Conservation (phyloP, 2,329 filamentous ascomycete species). For the Didymella lethalis region DNA sequence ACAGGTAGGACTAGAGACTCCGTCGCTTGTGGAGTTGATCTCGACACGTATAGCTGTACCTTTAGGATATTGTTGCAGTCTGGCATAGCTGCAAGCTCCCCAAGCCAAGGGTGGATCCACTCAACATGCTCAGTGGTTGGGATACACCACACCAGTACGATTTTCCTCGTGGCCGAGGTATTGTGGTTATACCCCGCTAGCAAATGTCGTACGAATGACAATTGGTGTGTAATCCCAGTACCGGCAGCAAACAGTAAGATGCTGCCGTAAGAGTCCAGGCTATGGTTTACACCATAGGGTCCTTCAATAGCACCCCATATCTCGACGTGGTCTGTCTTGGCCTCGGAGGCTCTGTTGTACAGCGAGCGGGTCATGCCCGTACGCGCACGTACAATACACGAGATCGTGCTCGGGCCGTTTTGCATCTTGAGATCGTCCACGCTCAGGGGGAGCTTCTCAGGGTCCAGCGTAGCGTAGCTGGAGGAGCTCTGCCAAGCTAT, state of each 20-base stretch:
- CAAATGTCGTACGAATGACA: slow-evolving; percentile 78
- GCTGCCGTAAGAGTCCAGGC: slow-evolving; percentile 87
- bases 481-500: slow-evolving; percentile 74
- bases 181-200: slow-evolving; percentile 63
- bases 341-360: slow-evolving; percentile 68
- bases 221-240: slow-evolving; percentile 91
- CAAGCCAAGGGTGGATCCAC: slow-evolving; percentile 90
- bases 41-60: slow-evolving; percentile 87
- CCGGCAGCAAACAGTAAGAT: slow-evolving; percentile 86
- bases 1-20: slow-evolving; percentile 61
- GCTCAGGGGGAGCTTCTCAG: slow-evolving; percentile 38
- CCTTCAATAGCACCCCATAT: slow-evolving; percentile 82
- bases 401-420: slow-evolving; percentile 54
- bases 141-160: slow-evolving; percentile 88
- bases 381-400: slow-evolving; percentile 81
- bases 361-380: slow-evolving; percentile 83
- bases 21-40: slow-evolving; percentile 74
- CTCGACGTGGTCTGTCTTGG: slow-evolving; percentile 59
- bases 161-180: slow-evolving; percentile 76
- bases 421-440: slow-evolving; percentile 54
- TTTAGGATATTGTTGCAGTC: slow-evolving; percentile 79
- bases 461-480: slow-evolving; percentile 21
- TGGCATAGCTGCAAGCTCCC: slow-evolving; percentile 77
- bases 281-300: slow-evolving; percentile 77
- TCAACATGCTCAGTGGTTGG: slow-evolving; percentile 83